Evolutionary conservation across 371 early-diverging fungal species (phyloP), one percentile per base, ranked within the genome.

Genomic region (Neoconidiobolus thromboides): DNA sequence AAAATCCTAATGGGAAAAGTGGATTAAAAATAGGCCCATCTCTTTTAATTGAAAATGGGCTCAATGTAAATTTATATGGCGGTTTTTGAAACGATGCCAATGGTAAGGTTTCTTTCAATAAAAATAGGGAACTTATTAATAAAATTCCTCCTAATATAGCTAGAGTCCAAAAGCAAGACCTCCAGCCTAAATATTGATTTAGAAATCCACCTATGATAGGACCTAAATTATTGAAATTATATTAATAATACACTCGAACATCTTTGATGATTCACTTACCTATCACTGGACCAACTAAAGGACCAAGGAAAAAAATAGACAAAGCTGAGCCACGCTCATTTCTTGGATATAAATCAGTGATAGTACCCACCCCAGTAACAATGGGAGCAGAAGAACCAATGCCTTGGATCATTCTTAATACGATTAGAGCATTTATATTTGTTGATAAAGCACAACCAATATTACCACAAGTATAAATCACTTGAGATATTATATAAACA

Each of bases 321-420:
- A 81, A 73, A 3, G 80, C 77, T 48, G 70, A 73, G 1, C 82
- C 82, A 2, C 71, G 63, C 46, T 69, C 61, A 15, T 71, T 62
- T 50, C 65, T 60, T 26, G 15, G 50, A 39, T 56, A 78, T 47
- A 76, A 67, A 57, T 76, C 78, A n/a, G 76, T 67, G 12, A 88
- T 78, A 1, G 76, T 77, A 51, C 85, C 88, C 43, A 84, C 84
- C 0, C 86, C 86, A 2, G 85, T 77, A 10, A 80, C 75, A 55
- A 80, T 75, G 15, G 80, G 78, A 9, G 85, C 83, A 36, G 83
- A 80, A 5, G 83, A 74, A 2, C 87, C 87, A 37, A 73, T 68
- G 6, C 85, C 68, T 66, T 88, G 89, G 12, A 87, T 64, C 9
- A 78, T 64, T 0, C 89, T 76, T 53, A 83, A 75, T 7, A 67